Evolutionary conservation across 352 stramenopile species (phyloP).

Genomic region (Blastocystis sp.): DNA sequence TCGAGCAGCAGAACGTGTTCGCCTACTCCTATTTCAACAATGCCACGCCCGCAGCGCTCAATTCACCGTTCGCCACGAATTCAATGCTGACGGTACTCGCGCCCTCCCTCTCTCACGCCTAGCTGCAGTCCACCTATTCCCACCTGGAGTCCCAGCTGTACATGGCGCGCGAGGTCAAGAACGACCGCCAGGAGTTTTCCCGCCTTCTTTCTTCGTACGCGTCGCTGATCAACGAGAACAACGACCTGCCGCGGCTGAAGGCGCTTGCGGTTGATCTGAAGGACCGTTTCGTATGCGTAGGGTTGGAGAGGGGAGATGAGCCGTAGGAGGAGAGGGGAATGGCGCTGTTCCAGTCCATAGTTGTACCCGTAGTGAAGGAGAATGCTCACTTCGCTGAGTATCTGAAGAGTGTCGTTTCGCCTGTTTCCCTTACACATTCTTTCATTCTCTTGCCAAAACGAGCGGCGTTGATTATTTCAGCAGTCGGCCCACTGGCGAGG

Average conservation of each 20-base stretch:
- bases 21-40: not conserved
- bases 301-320: not conserved
- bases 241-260: slow-evolving; percentile 24
- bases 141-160: not conserved
- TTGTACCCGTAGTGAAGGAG: slow-evolving; percentile 51
- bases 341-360: slow-evolving; percentile 35
- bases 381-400: slow-evolving; percentile 28
- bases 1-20: not conserved
- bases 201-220: slow-evolving; percentile 19
- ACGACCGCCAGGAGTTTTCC: not conserved
- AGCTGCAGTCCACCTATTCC: not conserved
- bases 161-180: not conserved
- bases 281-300: slow-evolving; percentile 1
- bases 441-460: not conserved
- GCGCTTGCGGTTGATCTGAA: not conserved
- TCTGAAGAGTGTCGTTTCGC: not conserved
- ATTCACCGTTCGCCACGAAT: slow-evolving; percentile 3
- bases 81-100: not conserved
- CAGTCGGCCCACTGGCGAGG: not conserved
- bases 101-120: not conserved
- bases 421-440: not conserved
- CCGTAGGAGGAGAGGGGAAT: slow-evolving; percentile 9
- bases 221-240: slow-evolving; percentile 5
- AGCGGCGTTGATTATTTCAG: not conserved
- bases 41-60: not conserved